These are phyloP conservation scores for Wickerhamiella hasegawae DNA, from an alignment of 805 yeast species.

Conservation along the genomic window DNA sequence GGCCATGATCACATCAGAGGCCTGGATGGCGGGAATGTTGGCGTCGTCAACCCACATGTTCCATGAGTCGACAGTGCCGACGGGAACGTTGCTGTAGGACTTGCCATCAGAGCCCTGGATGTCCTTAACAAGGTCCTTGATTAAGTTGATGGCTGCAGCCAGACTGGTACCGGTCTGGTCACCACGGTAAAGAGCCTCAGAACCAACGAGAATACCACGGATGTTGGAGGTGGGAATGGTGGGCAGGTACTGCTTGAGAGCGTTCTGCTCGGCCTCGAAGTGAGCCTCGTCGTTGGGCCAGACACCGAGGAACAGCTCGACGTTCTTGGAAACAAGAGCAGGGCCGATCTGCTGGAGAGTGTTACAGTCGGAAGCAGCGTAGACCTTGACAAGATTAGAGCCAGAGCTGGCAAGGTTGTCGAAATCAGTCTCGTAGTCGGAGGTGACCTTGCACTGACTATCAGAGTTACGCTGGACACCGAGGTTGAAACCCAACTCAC, in stretches of 20 bases:
- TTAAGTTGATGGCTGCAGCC: slow-evolving; percentile 46
- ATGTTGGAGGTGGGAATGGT: slow-evolving; percentile 42
- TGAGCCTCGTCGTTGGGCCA: slow-evolving; percentile 89
- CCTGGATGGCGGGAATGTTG: slow-evolving; percentile 52
- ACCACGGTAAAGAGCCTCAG: slow-evolving; percentile 86
- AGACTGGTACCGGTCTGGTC: slow-evolving; percentile 65
- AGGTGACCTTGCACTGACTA: slow-evolving; percentile 50
- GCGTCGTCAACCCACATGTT: slow-evolving; percentile 72
- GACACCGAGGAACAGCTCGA: slow-evolving; percentile 65
- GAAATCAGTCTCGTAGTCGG: slow-evolving; percentile 58
- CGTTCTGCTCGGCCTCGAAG: slow-evolving; percentile 55
- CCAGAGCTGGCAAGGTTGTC: slow-evolving; percentile 34
- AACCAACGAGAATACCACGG: slow-evolving; percentile 75
- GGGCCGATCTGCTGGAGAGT: slow-evolving; percentile 75
- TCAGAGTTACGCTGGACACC: slow-evolving; percentile 70
- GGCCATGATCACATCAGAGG: slow-evolving; percentile 75
- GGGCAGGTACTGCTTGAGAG: slow-evolving; percentile 59
- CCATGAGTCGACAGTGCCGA: slow-evolving; percentile 96
- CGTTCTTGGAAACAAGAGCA: slow-evolving; percentile 64
- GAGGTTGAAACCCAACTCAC: slow-evolving; percentile 67
- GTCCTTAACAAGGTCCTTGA: slow-evolving; percentile 42
- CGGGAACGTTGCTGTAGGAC: slow-evolving; percentile 53
- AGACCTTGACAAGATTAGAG: slow-evolving; percentile 60
- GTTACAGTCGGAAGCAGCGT: slow-evolving; percentile 89
- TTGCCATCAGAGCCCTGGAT: slow-evolving; percentile 70